Evolutionary conservation across 345 rosid genomes (phyloP).

Genomic region (Combretum micranthum): DNA sequence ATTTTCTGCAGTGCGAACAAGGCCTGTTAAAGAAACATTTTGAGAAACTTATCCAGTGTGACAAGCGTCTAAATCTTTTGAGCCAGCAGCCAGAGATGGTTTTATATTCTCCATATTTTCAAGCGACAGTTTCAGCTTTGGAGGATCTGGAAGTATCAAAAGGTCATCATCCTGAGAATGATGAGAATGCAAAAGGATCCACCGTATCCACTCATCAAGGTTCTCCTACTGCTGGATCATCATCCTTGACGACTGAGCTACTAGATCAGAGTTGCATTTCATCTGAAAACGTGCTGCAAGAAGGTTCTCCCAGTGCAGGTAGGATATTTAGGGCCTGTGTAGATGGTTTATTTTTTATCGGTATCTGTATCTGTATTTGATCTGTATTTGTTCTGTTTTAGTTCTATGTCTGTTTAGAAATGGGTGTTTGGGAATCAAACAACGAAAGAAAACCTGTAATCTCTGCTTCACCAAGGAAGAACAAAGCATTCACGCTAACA

Average conservation of each 20-base stretch:
- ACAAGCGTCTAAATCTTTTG: conserved; percentile 69
- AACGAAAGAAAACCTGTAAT: no score
- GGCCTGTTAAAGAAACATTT: conserved; percentile 85
- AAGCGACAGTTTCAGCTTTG: conserved; percentile 44
- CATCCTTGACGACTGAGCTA: conserved; percentile 43
- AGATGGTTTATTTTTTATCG: no score
- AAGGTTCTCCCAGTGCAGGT: conserved; percentile 95
- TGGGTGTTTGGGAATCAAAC: no score
- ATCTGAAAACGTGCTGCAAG: conserved; percentile 53
- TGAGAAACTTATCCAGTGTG: conserved; percentile 96
- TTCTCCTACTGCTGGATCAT: conserved; percentile 62
- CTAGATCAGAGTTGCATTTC: conserved; percentile 33
- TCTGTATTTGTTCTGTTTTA: no score
- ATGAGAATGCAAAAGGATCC: conserved; percentile 32
- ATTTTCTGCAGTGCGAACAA: conserved; percentile 87
- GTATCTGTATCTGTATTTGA: no score
- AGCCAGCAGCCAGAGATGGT: conserved; percentile 72
- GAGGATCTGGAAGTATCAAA: conserved; percentile 62
- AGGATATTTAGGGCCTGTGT: conserved; percentile 8
- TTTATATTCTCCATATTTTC: conserved; percentile 80
- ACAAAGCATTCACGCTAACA: no score
- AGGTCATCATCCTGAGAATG: conserved; percentile 34
- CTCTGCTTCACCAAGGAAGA: no score
- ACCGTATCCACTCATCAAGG: conserved; percentile 51
- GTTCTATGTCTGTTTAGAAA: no score